These are phyloP conservation scores for Hypoxylon sp. DNA, from an alignment of 2,329 filamentous ascomycete species.

Conservation along the genomic window DNA sequence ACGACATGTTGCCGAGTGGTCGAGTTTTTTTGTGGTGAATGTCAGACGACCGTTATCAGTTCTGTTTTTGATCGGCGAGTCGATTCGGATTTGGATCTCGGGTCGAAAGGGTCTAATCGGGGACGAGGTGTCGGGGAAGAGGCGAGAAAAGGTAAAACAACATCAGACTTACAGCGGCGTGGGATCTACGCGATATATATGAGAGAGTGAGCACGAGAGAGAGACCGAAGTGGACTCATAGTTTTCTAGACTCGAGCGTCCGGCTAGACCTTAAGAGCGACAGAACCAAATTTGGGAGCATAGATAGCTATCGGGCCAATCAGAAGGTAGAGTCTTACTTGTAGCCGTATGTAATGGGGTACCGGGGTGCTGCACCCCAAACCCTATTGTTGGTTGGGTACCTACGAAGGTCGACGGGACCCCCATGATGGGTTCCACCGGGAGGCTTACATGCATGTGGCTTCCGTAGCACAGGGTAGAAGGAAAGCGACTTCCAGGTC, in stretches of 20 bases:
- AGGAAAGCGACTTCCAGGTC: constrained; percentile 13
- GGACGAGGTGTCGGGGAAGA: constrained; percentile 10
- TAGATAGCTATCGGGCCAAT: constrained; percentile 46
- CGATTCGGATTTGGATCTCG: constrained; percentile 1
- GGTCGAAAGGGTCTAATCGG: not conserved
- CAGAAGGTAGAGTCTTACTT: constrained; percentile 39
- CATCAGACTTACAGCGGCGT: constrained; percentile 22
- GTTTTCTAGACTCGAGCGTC: constrained; percentile 32
- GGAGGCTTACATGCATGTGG: constrained; percentile 33
- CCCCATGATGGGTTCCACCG: constrained; percentile 27
- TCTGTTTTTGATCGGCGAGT: not conserved
- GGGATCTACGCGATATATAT: constrained; percentile 47
- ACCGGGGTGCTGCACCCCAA: constrained; percentile 36
- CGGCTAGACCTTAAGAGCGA: constrained; percentile 41
- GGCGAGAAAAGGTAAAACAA: constrained; percentile 16
- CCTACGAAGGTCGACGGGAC: constrained; percentile 21
- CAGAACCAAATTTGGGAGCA: constrained; percentile 45
- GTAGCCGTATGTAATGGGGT: constrained; percentile 37
- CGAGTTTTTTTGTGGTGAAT: constrained; percentile 2
- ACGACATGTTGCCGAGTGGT: constrained; percentile 65
- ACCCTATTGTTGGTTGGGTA: constrained; percentile 38
- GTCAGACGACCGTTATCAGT: constrained; percentile 1
- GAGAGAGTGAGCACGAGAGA: constrained; percentile 34
- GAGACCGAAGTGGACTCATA: constrained; percentile 26
- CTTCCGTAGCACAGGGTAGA: constrained; percentile 5